Conservation (phyloP, 192 early-diverging fungal species). For the Coemansia pectinata region DNA sequence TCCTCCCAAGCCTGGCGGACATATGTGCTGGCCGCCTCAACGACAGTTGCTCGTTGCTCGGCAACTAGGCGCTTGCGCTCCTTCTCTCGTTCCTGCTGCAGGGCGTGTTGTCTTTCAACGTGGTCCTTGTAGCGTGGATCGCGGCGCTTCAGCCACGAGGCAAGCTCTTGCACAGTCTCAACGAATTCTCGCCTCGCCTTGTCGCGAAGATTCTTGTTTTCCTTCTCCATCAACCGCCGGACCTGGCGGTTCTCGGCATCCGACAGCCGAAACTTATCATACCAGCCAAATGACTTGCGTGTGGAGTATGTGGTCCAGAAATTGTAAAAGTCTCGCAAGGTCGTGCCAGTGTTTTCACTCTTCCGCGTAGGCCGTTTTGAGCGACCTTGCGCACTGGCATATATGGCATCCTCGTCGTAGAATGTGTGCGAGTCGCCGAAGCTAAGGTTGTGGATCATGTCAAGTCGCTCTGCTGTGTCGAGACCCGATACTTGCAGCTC, state of each 20-base stretch:
- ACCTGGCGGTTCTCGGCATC: slow-evolving; percentile 80
- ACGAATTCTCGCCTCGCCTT: slow-evolving; percentile 71
- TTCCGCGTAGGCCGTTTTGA: slow-evolving; percentile 2
- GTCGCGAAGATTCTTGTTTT: slow-evolving; percentile 85
- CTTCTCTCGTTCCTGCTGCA: slow-evolving; percentile 58
- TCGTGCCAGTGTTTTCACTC: slow-evolving; percentile 23
- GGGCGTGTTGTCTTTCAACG: slow-evolving; percentile 57
- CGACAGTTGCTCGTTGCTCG: slow-evolving; percentile 58
- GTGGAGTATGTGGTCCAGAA: slow-evolving; percentile 81
- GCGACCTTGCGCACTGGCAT: slow-evolving; percentile 16
- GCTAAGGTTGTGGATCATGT: slow-evolving; percentile 36
- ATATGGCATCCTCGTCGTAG: slow-evolving; percentile 63
- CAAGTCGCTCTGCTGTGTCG: slow-evolving; percentile 22
- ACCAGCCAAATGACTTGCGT: slow-evolving; percentile 91
- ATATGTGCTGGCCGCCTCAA: slow-evolving; percentile 59
- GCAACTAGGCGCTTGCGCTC: slow-evolving; percentile 63
- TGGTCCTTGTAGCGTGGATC: slow-evolving; percentile 86
- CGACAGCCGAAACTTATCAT: slow-evolving; percentile 80
- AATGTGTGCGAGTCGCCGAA: slow-evolving; percentile 73
- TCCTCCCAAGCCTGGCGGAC: slow-evolving; percentile 76
- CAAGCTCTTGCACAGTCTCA: slow-evolving; percentile 74
- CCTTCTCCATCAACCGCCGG: slow-evolving; percentile 85
- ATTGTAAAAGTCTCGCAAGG: slow-evolving; percentile 72
- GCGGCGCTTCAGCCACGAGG: slow-evolving; percentile 76
- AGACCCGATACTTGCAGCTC: slow-evolving; percentile 57